Base-by-base conservation (phyloP, 2,329 filamentous ascomycete genomes). In the Bipolaris gigantea region DNA sequence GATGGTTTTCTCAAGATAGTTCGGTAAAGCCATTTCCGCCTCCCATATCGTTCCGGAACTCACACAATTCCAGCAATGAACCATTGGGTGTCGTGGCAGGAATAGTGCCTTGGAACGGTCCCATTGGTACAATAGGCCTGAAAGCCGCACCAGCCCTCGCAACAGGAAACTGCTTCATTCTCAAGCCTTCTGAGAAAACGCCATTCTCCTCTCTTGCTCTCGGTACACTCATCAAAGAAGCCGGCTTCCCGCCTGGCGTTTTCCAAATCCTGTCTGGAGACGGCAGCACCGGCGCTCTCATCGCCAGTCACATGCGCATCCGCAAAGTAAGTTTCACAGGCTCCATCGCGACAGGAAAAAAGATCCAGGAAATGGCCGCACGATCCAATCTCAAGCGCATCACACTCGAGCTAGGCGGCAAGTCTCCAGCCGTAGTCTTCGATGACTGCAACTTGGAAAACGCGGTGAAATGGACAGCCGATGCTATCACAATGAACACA, bases 1-100 rank as follows among this genome's bases (percentile, higher is more conserved):
- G 76, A 79, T 57, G 79, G 79, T 2, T 79, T 80, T 62, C 63
- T 77, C 44, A 73, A 74, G 47, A 73, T 69, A 30, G 73, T 75
- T 0, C 73, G 74, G 40, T 43, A 30, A 10, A 16, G 10, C 18
- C n/a, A 32, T 13, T 10, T 11, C n/a, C 23, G 13, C 25, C 13
- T 30, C n/a, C 5, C 9, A 11, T 5, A 1, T 11, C 7, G 13
- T 13, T n/a, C 25, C 13, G 10, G 13, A 18, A 43, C 27, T 30
- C 16, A 42, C 23, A 30, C 11, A 2, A 13, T 6, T 21, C 7
- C 13, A 43, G 40, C 43, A 76, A 77, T 49, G 75, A 78, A 59
- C 77, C 76, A 10, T 57, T 75, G 7, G 75, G 77, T 49, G 76
- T 78, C 11, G 74, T 72, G 7, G 75, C 73, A 4, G 74, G 73